These are phyloP conservation scores for Hygrocybe punicea DNA, from an alignment of 768 basidiomycete genomes.

Conservation along the genomic window DNA sequence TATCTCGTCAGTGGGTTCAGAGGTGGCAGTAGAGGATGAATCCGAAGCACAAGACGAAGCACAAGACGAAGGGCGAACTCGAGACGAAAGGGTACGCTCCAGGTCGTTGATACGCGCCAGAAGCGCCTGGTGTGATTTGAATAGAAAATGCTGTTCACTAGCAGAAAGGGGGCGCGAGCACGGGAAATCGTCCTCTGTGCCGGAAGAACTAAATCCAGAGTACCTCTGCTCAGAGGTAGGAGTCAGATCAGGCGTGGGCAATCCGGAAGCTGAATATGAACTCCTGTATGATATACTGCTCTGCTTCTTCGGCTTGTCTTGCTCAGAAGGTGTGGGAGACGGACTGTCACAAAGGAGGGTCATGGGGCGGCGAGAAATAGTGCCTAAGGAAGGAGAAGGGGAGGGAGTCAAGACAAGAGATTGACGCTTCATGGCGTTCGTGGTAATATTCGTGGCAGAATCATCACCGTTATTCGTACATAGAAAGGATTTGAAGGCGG, in stretches of 20 bases:
- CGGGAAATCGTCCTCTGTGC: slow-evolving; percentile 45
- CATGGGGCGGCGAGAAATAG: slow-evolving; percentile 15
- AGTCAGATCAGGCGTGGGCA: slow-evolving; percentile 75
- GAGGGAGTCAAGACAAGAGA: slow-evolving; percentile 33
- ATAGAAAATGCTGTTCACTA: slow-evolving; percentile 82
- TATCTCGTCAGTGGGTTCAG: slow-evolving; percentile 74
- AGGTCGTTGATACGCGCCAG: slow-evolving; percentile 78
- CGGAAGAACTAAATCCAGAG: slow-evolving; percentile 30
- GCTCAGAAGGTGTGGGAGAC: slow-evolving; percentile 27
- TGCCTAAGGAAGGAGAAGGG: slow-evolving; percentile 26
- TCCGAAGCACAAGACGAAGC: slow-evolving; percentile 43
- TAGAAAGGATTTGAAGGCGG: slow-evolving; percentile 33
- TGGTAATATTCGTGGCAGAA: slow-evolving; percentile 12
- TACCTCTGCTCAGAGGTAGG: slow-evolving; percentile 49
- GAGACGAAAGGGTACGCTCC: slow-evolving; percentile 61
- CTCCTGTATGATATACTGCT: slow-evolving; percentile 77
- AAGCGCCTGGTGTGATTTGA: slow-evolving; percentile 79
- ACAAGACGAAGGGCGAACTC: slow-evolving; percentile 47
- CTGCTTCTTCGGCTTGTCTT: slow-evolving; percentile 41
- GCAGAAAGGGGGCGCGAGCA: slow-evolving; percentile 55
- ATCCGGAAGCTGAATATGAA: slow-evolving; percentile 44
- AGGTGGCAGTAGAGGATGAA: slow-evolving; percentile 23
- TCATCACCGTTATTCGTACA: slow-evolving; percentile 29
- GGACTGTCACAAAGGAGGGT: slow-evolving; percentile 37
- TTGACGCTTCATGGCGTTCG: slow-evolving; percentile 28